Base-by-base conservation (phyloP, 164 flowering plant species). In the Liriodendron chinense region DNA sequence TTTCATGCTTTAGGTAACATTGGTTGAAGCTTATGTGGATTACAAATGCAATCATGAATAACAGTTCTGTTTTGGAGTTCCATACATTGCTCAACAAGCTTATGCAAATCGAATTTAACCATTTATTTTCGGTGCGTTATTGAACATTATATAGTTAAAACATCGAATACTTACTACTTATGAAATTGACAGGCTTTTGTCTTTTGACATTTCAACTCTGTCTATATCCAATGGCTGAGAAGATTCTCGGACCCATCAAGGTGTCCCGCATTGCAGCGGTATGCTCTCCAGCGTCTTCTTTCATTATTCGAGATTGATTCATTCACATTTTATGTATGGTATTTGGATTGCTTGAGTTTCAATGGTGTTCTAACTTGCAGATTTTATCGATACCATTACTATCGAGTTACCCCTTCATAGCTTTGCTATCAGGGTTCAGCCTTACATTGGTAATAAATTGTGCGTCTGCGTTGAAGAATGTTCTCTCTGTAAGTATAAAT, bases 391-490 rank as follows among this genome's bases (percentile, higher is more conserved):
- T 92, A 72, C 89, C 89, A 56, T 65, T 92, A 71, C 77, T 92
- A 23, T 72, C 91, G 69, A 81, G 90, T 77, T 92, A 86, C 77
- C 92, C 90, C 57, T 82, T 81, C 20, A 87, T 92, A 76, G 89
- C 91, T 21, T 70, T 63, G 83, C 82, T 88, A 47, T 85, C 92
- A 25, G 94, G 93, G 10, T 12, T 87, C 53, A 70, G 76, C 26
- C 91, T 89, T 43, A 13, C 72, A 2, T 3, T 89, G 16, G 2
- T 82, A 74, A 34, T 90, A 9, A 86, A 86, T 71, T 78, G 75
- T 80, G 97, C 93, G 16, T 92, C 94, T 2, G 25, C 87, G 2
- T 24, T 87, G 80, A 90, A 91, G 88, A 92, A 87, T 79, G 79
- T 82, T 56, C 43, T 92, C 25, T 77, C 89, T 66, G 94, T 92